phyloP scores from a whole-genome alignment of 108 stramenopile species.

The Schizochytrium sp. region DNA sequence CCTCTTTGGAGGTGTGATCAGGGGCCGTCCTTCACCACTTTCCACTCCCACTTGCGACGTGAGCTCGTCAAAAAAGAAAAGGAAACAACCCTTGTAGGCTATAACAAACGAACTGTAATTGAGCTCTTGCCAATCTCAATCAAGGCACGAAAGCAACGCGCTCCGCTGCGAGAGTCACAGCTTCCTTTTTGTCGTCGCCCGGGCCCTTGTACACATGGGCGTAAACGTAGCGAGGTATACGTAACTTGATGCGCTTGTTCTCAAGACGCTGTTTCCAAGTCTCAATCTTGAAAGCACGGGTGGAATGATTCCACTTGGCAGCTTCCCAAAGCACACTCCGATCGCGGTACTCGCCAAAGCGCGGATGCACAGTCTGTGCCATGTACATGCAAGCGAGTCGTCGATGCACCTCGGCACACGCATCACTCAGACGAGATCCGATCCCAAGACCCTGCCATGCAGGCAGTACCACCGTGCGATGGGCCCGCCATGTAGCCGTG shows the following conservation, averaged over 20 bases:
- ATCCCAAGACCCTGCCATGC: slow-evolving; percentile 1
- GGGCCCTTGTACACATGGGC: neutral
- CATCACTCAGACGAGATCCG: neutral
- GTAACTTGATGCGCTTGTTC: neutral
- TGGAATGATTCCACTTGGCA: neutral
- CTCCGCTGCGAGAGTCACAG: no score
- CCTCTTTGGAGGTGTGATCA: no score
- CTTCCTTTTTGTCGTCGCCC: neutral
- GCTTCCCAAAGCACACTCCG: neutral
- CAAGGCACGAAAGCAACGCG: no score
- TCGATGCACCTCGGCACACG: neutral
- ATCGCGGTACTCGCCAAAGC: slow-evolving; percentile 1
- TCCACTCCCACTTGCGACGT: no score
- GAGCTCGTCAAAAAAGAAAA: no score
- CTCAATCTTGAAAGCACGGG: neutral
- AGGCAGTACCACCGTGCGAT: neutral
- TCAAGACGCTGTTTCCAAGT: neutral
- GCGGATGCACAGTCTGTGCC: slow-evolving; percentile 8
- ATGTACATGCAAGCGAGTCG: neutral
- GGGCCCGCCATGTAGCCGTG: neutral
- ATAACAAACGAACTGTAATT: no score
- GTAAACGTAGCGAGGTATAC: neutral
- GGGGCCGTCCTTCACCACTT: no score
- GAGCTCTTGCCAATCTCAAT: no score
- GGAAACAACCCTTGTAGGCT: no score